Conservation (phyloP, 371 early-diverging fungal genomes). For the Phascolomyces articulosus region DNA sequence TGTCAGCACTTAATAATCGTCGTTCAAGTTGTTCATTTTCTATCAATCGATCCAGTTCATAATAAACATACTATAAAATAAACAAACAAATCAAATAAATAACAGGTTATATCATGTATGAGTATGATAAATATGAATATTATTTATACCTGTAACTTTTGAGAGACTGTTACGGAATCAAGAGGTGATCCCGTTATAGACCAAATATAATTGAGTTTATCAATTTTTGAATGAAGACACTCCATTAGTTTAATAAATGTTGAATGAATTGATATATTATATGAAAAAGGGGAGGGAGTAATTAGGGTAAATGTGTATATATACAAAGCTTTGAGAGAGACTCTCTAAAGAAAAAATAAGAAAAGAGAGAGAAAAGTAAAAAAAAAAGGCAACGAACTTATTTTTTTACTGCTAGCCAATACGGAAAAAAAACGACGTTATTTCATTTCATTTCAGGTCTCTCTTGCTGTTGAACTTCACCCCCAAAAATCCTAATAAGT, state of each 20-base stretch:
- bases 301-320: neutral
- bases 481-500: too few relatives aligned
- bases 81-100: too few relatives aligned
- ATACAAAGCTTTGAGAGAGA: too few relatives aligned
- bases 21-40: constrained; percentile 20
- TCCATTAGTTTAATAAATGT: constrained; percentile 15
- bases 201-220: constrained; percentile 10
- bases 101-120: too few relatives aligned
- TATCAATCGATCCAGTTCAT: constrained; percentile 25
- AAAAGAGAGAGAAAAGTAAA: neutral
- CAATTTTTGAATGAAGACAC: constrained; percentile 14
- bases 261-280: constrained; percentile 12
- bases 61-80: constrained; percentile 20
- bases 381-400: neutral
- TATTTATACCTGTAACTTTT: neutral
- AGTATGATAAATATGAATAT: too few relatives aligned
- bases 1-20: constrained; percentile 21
- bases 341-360: too few relatives aligned
- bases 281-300: neutral
- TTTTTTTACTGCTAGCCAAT: too few relatives aligned
- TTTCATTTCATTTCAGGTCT: too few relatives aligned
- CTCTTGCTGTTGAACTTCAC: too few relatives aligned
- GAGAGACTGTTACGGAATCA: neutral
- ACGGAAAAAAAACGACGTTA: too few relatives aligned
- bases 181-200: constrained; percentile 5